Percentiles rank a stretch among this genome's conserved stretches.
Evolutionary conservation across 495 filamentous ascomycete genomes (phyloP).

Genomic region (Neurospora tetrasperma): DNA sequence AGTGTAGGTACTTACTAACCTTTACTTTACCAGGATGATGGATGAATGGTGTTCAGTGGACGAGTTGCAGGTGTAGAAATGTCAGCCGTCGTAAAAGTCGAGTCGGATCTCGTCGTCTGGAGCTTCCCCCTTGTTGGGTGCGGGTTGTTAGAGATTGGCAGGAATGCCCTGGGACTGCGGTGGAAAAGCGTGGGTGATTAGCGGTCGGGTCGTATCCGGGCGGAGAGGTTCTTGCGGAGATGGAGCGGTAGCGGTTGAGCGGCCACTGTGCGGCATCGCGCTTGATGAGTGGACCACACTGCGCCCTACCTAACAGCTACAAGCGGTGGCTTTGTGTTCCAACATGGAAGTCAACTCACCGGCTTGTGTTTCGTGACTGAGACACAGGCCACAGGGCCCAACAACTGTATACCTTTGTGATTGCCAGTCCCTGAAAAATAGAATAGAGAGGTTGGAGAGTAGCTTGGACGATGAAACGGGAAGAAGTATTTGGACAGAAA

Average conservation of each 20-base stretch:
- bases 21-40: not conserved
- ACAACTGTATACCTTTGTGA: not conserved
- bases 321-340: not conserved
- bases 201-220: not conserved
- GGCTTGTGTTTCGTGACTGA: not conserved
- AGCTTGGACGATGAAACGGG: not conserved
- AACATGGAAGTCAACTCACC: not conserved
- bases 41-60: not conserved
- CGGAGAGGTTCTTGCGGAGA: not conserved
- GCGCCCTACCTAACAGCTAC: not conserved
- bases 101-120: too few relatives aligned
- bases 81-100: not conserved
- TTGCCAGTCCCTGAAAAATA: not conserved
- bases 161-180: not conserved
- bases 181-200: not conserved
- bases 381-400: not conserved
- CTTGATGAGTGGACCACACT: not conserved
- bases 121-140: too few relatives aligned
- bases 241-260: not conserved
- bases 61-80: not conserved
- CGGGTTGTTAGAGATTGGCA: not conserved
- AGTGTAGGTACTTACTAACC: not conserved
- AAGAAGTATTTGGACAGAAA: too few relatives aligned
- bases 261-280: not conserved
- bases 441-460: not conserved